These are phyloP conservation scores for Verticillium tricorpus DNA, from an alignment of 2,329 filamentous ascomycete species.

Conservation along the genomic window DNA sequence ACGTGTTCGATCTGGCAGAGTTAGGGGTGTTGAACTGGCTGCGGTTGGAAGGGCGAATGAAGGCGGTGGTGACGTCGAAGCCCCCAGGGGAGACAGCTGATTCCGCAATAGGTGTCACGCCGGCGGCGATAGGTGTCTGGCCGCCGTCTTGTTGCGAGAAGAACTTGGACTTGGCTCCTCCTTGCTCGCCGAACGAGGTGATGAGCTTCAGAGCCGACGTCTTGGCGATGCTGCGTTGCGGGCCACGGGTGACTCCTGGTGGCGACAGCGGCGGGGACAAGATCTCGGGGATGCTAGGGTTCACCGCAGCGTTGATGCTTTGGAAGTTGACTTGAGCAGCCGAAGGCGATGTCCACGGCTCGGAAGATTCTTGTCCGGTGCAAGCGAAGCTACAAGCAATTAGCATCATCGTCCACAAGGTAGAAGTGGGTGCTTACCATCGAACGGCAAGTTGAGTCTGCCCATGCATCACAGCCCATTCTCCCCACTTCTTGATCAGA, in stretches of 20 bases:
- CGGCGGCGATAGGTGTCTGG: conserved; percentile 72
- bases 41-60: conserved; percentile 61
- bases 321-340: conserved; percentile 59
- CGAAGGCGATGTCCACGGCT: conserved; percentile 84
- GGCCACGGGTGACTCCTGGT: conserved; percentile 56
- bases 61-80: conserved; percentile 61
- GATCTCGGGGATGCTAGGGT: conserved; percentile 53
- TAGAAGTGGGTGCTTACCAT: conserved; percentile 43
- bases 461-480: conserved; percentile 79
- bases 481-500: conserved; percentile 91
- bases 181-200: conserved; percentile 72
- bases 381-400: conserved; percentile 66
- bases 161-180: conserved; percentile 57
- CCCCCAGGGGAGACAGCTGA: conserved; percentile 69
- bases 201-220: conserved; percentile 85
- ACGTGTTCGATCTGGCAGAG: conserved; percentile 56
- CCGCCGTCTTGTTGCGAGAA: conserved; percentile 52
- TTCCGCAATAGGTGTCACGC: conserved; percentile 84
- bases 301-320: conserved; percentile 44
- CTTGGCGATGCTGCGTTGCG: conserved; percentile 65
- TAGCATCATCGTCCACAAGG: not conserved
- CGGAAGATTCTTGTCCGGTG: conserved; percentile 76
- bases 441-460: conserved; percentile 88
- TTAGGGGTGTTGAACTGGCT: conserved; percentile 67
- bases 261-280: conserved; percentile 72